Conservation (phyloP, 257 asterid genomes). For the Solanum lycopersicoides region DNA sequence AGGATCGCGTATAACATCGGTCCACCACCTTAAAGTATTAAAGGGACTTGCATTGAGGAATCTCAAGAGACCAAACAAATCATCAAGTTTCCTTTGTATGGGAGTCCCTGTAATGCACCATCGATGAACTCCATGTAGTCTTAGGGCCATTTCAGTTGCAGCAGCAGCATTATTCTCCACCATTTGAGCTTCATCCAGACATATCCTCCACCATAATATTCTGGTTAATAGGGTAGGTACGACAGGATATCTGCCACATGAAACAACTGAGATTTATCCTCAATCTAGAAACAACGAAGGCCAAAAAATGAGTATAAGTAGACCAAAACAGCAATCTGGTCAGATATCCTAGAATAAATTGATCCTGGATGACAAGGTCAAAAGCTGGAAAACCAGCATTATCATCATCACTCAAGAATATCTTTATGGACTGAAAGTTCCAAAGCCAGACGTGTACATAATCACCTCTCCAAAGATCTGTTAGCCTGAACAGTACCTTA, state of each 20-base stretch:
- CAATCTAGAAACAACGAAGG: background rate
- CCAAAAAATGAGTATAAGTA: background rate
- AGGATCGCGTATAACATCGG: slow-evolving; percentile 76
- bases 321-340: background rate
- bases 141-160: slow-evolving; percentile 84
- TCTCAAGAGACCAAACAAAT: slow-evolving; percentile 79
- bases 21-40: slow-evolving; percentile 83
- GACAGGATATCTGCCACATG: slow-evolving; percentile 68
- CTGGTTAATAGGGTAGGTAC: slow-evolving; percentile 89
- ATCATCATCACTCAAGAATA: background rate
- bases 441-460: background rate
- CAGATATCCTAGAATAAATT: background rate
- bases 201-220: slow-evolving; percentile 96
- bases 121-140: slow-evolving; percentile 78
- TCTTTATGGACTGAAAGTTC: background rate
- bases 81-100: slow-evolving; percentile 88
- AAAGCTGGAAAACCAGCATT: background rate
- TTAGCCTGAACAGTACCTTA: background rate
- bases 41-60: slow-evolving; percentile 86
- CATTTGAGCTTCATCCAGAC: slow-evolving; percentile 99
- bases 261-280: background rate
- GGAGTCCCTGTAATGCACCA: slow-evolving; percentile 99
- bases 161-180: slow-evolving; percentile 95
- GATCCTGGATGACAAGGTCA: background rate
- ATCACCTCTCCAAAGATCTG: background rate